Base-by-base conservation (phyloP, 768 basidiomycete species). In the Pisolithus sp. region DNA sequence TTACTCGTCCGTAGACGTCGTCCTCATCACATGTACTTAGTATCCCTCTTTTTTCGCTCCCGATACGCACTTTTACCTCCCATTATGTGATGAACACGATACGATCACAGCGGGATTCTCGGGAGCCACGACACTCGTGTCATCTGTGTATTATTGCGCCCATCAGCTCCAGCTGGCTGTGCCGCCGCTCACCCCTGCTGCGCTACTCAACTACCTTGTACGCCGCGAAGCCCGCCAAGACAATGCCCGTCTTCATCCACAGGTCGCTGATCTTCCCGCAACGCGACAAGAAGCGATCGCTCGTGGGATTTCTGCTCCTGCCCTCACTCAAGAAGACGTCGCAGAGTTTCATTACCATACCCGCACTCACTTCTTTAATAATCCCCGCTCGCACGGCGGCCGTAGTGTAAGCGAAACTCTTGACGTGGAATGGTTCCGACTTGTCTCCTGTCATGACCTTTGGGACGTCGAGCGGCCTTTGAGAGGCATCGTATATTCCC, bases 381-480 rank as follows among this genome's bases (percentile, higher is more conserved):
- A 56, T 30, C 10, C 42, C 15, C 55, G 51, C 48, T 54, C 54
- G n/a, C 54, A 8, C 30, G 30, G 62, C 17, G 57, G 52, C 9
- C 61, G 55, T n/a, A 36, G 37, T 9, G 7, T 49, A 26, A 72
- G 74, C 37, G 51, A 54, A 36, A 57, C 53, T 20, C 70, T 74
- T 53, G 80, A 81, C 56, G 60, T 60, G 42, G 77, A 78, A 49
- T 81, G 78, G 79, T 70, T 65, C 55, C 72, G 78, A 34, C 56
- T 76, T 21, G 74, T 73, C 4, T 62, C 67, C 7, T 79, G 77
- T 47, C 62, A 71, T 51, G 67, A 76, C 47, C 64, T 70, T 4
- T 71, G 66, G 62, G 56, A 61, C 21, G 58, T 59, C 30, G 62
- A 68, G 39, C 60, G 62, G n/a, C 68, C 73, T 12, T 57, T 76